Evolutionary conservation across 148 eudicot species (phyloP).

Genomic region (Rhododendron griersonianum): DNA sequence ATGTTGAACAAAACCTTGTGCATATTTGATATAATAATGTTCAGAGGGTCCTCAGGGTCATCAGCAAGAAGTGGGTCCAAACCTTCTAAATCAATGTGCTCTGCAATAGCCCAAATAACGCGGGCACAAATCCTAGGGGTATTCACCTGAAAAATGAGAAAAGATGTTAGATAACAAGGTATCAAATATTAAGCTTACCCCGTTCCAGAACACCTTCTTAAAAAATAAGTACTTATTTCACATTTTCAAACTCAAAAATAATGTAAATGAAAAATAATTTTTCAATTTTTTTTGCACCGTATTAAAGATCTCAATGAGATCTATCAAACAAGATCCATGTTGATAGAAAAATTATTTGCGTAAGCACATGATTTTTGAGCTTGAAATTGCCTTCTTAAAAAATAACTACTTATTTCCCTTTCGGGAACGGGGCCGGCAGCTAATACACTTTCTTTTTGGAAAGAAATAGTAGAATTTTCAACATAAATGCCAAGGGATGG

Average conservation of each 20-base stretch:
- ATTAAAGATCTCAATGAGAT: too few species aligned
- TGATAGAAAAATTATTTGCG: too few species aligned
- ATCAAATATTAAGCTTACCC: not conserved
- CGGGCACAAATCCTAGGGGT: conserved; percentile 86
- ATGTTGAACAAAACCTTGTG: conserved; percentile 80
- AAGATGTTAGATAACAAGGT: not conserved
- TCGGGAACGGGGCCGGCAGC: not conserved
- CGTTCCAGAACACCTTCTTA: too few species aligned
- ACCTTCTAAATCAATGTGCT: conserved; percentile 95
- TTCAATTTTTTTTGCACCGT: too few species aligned
- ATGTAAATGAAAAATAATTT: too few species aligned
- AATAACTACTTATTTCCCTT: too few species aligned
- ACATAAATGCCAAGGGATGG: not conserved
- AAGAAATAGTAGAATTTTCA: not conserved
- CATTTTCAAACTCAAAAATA: too few species aligned
- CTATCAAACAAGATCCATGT: too few species aligned
- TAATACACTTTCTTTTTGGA: not conserved
- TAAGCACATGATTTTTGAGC: too few species aligned
- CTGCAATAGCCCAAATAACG: conserved; percentile 85
- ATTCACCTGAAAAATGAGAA: conserved; percentile 59
- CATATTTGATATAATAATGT: conserved; percentile 75
- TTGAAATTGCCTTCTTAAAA: too few species aligned
- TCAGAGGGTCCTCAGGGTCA: conserved; percentile 91
- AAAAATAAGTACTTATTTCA: too few species aligned
- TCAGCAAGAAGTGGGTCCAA: conserved; percentile 93